These are phyloP conservation scores for Phytophthora constricta DNA, from an alignment of 352 stramenopile genomes.

Conservation along the genomic window DNA sequence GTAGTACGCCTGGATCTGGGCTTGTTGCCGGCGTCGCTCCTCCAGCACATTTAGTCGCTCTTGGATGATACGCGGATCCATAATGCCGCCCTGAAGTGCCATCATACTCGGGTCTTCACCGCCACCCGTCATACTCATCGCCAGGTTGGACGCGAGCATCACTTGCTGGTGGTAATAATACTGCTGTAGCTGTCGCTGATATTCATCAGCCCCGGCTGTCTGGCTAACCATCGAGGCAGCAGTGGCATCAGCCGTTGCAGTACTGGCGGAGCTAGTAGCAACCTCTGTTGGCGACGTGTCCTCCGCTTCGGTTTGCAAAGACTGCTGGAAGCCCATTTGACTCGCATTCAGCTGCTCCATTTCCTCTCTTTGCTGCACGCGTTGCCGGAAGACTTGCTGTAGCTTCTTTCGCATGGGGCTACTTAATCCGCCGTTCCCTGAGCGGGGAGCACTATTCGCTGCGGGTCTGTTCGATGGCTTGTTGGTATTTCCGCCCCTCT, in stretches of 20 bases:
- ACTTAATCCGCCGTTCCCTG: slow-evolving; percentile 18
- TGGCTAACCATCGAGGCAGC: slow-evolving; percentile 17
- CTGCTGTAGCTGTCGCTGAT: slow-evolving; percentile 65
- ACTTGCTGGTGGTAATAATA: slow-evolving; percentile 78
- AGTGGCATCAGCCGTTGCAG: slow-evolving; percentile 8
- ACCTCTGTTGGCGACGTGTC: slow-evolving; percentile 9
- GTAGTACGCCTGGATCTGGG: slow-evolving; percentile 65
- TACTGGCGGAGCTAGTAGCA: neutral
- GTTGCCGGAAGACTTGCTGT: slow-evolving; percentile 65
- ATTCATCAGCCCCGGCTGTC: slow-evolving; percentile 42
- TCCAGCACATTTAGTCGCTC: slow-evolving; percentile 60
- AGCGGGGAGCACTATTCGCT: slow-evolving; percentile 5
- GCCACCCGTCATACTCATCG: slow-evolving; percentile 27
- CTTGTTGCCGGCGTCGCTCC: slow-evolving; percentile 55
- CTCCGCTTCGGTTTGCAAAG: slow-evolving; percentile 34
- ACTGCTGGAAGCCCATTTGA: slow-evolving; percentile 28
- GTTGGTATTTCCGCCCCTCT: slow-evolving; percentile 4
- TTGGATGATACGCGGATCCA: slow-evolving; percentile 71
- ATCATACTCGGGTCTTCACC: slow-evolving; percentile 29
- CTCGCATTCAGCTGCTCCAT: slow-evolving; percentile 34
- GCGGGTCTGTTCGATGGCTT: neutral
- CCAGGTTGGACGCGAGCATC: slow-evolving; percentile 47
- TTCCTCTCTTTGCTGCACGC: slow-evolving; percentile 58
- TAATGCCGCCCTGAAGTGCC: slow-evolving; percentile 50
- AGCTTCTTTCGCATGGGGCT: slow-evolving; percentile 57